phyloP scores from a whole-genome alignment of 352 stramenopile species.

The Pythium dissimile region DNA sequence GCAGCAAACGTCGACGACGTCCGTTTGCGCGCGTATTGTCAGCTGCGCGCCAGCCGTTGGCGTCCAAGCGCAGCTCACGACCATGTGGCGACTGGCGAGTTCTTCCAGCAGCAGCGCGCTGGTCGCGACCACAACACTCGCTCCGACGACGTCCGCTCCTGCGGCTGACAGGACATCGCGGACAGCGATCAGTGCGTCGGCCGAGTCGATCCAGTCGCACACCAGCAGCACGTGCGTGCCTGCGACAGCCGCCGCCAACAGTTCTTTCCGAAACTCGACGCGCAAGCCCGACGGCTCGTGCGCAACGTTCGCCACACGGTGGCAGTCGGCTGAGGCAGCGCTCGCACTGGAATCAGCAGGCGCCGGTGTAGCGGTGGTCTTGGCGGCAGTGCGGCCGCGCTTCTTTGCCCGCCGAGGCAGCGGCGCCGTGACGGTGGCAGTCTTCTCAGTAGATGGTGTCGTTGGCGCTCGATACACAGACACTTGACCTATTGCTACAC shows the following conservation, averaged over 20 bases:
- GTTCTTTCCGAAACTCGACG: constrained; percentile 12
- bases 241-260: not conserved
- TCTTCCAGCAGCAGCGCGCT: constrained; percentile 29
- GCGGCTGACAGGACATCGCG: constrained; percentile 33
- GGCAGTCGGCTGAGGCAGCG: not conserved
- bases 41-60: constrained; percentile 33
- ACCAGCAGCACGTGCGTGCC: constrained; percentile 26
- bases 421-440: not conserved
- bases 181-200: constrained; percentile 38
- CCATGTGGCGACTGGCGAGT: constrained; percentile 36
- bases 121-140: constrained; percentile 43
- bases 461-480: constrained; percentile 21
- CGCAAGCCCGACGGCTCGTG: not conserved
- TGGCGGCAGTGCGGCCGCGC: constrained; percentile 2
- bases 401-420: constrained; percentile 9
- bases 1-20: not conserved
- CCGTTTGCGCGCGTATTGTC: not conserved
- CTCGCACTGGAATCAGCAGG: not conserved
- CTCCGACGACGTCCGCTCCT: constrained; percentile 46
- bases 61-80: constrained; percentile 47
- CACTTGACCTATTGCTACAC: too few relatives aligned
- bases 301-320: not conserved
- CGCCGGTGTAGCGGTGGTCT: not conserved
- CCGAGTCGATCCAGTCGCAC: constrained; percentile 52
- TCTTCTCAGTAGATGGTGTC: not conserved